Percentiles rank a stretch among this genome's conserved stretches.
Evolutionary conservation across 2,329 filamentous ascomycete species (phyloP).

Genomic region (Xylaria arbuscula): DNA sequence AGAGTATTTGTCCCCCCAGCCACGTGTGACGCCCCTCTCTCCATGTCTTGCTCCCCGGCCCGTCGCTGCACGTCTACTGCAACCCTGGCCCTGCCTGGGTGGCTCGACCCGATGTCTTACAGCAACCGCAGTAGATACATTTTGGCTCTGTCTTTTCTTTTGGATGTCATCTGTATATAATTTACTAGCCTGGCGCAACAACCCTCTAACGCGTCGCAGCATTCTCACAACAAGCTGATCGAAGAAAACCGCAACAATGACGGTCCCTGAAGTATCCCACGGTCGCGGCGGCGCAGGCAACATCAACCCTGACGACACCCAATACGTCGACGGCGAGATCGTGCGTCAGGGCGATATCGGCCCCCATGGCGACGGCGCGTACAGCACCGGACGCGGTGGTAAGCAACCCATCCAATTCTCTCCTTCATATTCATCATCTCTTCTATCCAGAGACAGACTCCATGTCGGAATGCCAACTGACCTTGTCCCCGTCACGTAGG

Average conservation of each 20-base stretch:
- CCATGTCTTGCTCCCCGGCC: constrained; percentile 12
- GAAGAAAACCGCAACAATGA: constrained; percentile 44
- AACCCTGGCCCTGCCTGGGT: constrained; percentile 16
- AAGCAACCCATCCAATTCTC: constrained; percentile 39
- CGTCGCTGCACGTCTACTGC: constrained; percentile 7
- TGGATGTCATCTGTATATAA: too few relatives aligned
- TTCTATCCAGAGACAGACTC: neutral
- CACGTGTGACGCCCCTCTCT: constrained; percentile 11
- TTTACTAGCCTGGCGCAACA: neutral
- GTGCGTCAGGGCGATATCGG: constrained; percentile 65
- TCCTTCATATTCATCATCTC: neutral
- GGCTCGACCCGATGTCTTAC: constrained; percentile 13
- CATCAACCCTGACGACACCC: constrained; percentile 66
- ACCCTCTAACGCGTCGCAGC: constrained; percentile 7
- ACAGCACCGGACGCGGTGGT: constrained; percentile 70
- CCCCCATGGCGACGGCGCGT: constrained; percentile 68
- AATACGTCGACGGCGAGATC: constrained; percentile 72
- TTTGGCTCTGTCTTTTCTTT: neutral
- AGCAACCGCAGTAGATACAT: neutral
- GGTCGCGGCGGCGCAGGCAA: constrained; percentile 72
- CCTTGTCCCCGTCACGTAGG: constrained; percentile 53
- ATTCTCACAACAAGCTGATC: neutral
- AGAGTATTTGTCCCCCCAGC: neutral
- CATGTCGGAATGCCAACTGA: neutral
- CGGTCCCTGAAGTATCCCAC: constrained; percentile 64